These are phyloP conservation scores for Cystoderma amianthinum DNA, from an alignment of 768 basidiomycete species.

Conservation along the genomic window DNA sequence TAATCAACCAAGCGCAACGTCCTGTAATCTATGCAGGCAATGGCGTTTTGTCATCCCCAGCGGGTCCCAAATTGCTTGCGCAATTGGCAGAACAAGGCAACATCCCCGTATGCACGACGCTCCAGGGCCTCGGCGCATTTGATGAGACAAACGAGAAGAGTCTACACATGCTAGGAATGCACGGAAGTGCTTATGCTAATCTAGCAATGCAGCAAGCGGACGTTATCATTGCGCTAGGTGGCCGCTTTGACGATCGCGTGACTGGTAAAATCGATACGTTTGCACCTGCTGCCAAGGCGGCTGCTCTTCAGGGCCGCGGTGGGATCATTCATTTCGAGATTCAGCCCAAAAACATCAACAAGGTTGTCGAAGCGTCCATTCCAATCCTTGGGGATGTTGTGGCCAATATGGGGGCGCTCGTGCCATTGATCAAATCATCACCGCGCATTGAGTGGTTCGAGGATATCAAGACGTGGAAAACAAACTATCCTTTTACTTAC, in stretches of 20 bases:
- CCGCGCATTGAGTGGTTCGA: conserved; percentile 78
- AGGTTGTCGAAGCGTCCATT: conserved; percentile 92
- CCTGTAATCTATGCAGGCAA: conserved; percentile 93
- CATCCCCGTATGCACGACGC: conserved; percentile 95
- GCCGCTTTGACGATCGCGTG: conserved; percentile 96
- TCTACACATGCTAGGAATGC: conserved; percentile 99
- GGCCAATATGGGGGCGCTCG: conserved; percentile 71
- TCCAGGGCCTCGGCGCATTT: conserved; percentile 93
- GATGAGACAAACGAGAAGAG: conserved; percentile 85
- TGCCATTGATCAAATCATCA: conserved; percentile 64
- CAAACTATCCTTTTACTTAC: conserved; percentile 85
- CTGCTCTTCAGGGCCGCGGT: conserved; percentile 79
- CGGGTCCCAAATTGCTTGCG: conserved; percentile 77
- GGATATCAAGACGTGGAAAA: conserved; percentile 82
- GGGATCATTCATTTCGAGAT: conserved; percentile 99
- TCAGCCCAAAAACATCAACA: conserved; percentile 98
- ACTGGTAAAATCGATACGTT: conserved; percentile 87
- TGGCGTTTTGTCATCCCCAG: conserved; percentile 76
- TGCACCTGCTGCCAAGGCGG: conserved; percentile 84
- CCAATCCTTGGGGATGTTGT: conserved; percentile 93
- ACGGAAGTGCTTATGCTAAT: conserved; percentile 96
- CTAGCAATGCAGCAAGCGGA: conserved; percentile 97
- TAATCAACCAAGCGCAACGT: conserved; percentile 89
- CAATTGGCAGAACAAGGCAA: conserved; percentile 78
- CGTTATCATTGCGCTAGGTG: conserved; percentile 95